Conservation (phyloP, 768 basidiomycete genomes). For the Termitomyces sp. region DNA sequence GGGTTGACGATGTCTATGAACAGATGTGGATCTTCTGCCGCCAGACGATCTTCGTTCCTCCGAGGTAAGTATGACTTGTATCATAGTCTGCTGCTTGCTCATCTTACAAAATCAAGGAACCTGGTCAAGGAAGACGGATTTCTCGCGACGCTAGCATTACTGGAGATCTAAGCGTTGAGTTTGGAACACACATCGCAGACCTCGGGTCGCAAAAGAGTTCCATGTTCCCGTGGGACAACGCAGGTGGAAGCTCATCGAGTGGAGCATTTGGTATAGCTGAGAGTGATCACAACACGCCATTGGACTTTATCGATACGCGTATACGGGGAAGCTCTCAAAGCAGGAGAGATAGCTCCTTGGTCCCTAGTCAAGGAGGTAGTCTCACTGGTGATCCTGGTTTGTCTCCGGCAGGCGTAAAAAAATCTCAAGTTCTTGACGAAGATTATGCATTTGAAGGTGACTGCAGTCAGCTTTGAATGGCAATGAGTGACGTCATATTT, state of each 20-base stretch:
- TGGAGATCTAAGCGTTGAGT: slow-evolving; percentile 45
- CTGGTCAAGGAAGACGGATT: slow-evolving; percentile 75
- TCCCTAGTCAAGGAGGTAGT: slow-evolving; percentile 42
- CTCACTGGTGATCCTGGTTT: slow-evolving; percentile 32
- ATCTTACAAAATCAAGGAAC: slow-evolving; percentile 46
- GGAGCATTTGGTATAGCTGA: slow-evolving; percentile 31
- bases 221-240: slow-evolving; percentile 83
- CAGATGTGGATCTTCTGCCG: background rate
- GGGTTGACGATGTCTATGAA: background rate
- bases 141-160: slow-evolving; percentile 52
- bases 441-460: slow-evolving; percentile 67
- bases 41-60: slow-evolving; percentile 38
- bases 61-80: slow-evolving; percentile 37
- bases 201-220: slow-evolving; percentile 62
- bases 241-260: slow-evolving; percentile 59
- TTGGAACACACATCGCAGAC: slow-evolving; percentile 29
- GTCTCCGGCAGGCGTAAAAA: slow-evolving; percentile 48
- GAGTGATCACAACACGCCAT: slow-evolving; percentile 36
- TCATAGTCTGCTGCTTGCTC: background rate
- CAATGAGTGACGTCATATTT: background rate
- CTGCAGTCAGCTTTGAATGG: background rate
- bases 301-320: slow-evolving; percentile 48
- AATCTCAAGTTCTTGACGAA: slow-evolving; percentile 44
- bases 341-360: slow-evolving; percentile 53
- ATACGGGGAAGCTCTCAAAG: slow-evolving; percentile 52